phyloP scores from a whole-genome alignment of 176 grass and related monocot genomes.

The Oryza officinalis region DNA sequence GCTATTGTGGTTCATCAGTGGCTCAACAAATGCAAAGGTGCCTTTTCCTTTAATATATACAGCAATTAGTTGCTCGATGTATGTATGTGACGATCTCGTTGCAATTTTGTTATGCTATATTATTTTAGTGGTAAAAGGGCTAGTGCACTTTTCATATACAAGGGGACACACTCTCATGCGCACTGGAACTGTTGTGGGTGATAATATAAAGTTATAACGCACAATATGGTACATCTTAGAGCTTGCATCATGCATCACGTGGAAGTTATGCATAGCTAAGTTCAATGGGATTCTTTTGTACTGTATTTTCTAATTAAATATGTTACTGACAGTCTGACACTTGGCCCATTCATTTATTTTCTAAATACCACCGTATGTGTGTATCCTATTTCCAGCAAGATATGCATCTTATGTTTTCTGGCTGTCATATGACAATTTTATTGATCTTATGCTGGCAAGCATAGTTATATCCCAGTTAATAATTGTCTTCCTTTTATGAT shows the following conservation, averaged over 20 bases:
- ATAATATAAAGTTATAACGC: background rate
- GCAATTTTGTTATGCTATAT: background rate
- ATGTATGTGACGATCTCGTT: background rate
- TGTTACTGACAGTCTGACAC: background rate
- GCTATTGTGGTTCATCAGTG: constrained; percentile 91
- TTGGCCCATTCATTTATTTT: background rate
- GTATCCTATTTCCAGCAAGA: background rate
- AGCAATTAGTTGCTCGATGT: no score
- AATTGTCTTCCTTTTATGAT: background rate
- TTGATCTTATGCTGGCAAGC: no score
- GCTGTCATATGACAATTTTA: background rate
- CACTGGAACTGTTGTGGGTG: background rate
- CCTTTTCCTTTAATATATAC: background rate
- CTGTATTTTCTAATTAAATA: background rate
- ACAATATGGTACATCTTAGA: background rate
- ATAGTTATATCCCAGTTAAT: background rate
- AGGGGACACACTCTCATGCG: background rate
- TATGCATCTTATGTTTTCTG: background rate
- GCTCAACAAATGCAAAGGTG: constrained; percentile 87
- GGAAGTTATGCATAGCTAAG: background rate
- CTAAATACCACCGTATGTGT: background rate
- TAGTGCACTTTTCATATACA: background rate
- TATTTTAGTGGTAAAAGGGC: background rate
- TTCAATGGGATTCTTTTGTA: background rate
- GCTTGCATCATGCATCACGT: background rate